Conservation (phyloP, 768 basidiomycete genomes). For the Brasilioporus rufonigricans region DNA sequence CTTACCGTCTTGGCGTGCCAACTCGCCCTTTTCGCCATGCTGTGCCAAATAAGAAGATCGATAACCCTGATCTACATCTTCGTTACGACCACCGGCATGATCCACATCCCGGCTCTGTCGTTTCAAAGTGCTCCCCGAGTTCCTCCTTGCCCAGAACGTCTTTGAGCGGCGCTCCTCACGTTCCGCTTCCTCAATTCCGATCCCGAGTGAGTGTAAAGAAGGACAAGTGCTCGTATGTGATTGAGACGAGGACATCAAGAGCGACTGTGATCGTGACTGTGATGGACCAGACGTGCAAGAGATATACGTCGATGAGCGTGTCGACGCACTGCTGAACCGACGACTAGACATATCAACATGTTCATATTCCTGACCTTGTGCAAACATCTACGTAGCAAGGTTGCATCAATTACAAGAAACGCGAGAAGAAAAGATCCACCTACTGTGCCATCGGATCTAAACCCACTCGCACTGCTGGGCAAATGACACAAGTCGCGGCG, state of each 20-base stretch:
- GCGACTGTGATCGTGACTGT: slow-evolving; percentile 17
- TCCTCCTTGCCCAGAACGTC: slow-evolving; percentile 17
- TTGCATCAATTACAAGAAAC: not conserved
- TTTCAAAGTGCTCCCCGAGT: slow-evolving; percentile 11
- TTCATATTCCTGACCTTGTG: slow-evolving; percentile 5
- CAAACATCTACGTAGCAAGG: not conserved
- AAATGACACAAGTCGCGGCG: not conserved
- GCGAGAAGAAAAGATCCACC: not conserved
- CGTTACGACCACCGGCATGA: not conserved
- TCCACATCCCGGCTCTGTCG: slow-evolving; percentile 4
- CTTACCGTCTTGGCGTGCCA: not conserved
- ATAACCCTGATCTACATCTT: not conserved
- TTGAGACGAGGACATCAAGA: slow-evolving; percentile 14
- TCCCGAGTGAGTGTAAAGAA: slow-evolving; percentile 20
- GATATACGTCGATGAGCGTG: slow-evolving; percentile 11
- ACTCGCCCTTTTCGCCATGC: not conserved
- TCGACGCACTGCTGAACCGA: slow-evolving; percentile 22
- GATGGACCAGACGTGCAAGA: slow-evolving; percentile 24
- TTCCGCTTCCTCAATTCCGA: slow-evolving; percentile 24
- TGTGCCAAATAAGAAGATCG: not conserved
- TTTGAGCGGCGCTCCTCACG: slow-evolving; percentile 21
- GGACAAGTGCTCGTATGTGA: slow-evolving; percentile 16
- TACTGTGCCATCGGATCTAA: slow-evolving; percentile 2
- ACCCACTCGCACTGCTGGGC: not conserved
- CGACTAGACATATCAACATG: slow-evolving; percentile 1